A percentile compares a stretch with the other conserved stretches of the same genome.
Evolutionary conservation across 2,329 filamentous ascomycete species (phyloP).

Genomic region (Pseudogymnoascus sp.): DNA sequence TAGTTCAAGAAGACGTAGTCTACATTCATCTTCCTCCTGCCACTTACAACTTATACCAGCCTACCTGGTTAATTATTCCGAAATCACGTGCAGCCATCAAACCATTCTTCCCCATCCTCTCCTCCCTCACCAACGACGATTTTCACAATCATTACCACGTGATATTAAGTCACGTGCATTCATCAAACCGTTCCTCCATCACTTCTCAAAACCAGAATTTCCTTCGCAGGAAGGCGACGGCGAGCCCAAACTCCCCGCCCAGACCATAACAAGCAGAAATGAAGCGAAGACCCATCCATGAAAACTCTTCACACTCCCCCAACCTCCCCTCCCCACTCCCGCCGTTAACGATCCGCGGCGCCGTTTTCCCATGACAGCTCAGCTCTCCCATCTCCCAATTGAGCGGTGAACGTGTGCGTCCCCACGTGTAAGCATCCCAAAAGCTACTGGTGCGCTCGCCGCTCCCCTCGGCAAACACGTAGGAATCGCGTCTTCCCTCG

Average conservation of each 20-base stretch:
- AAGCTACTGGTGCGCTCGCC: background rate
- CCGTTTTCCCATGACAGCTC: background rate
- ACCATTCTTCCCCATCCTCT: too few relatives aligned
- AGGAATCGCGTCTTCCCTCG: constrained; percentile 8
- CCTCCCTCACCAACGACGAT: too few relatives aligned
- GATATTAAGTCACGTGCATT: background rate
- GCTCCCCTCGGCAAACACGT: background rate
- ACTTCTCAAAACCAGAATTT: background rate
- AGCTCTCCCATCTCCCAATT: background rate
- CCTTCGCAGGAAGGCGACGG: background rate
- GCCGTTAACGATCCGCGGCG: background rate
- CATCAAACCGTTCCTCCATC: background rate
- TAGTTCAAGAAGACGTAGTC: background rate
- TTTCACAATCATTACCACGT: background rate
- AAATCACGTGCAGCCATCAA: too few relatives aligned
- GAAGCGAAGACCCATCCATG: background rate
- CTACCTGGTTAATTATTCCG: background rate
- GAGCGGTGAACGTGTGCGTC: background rate
- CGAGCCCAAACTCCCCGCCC: background rate
- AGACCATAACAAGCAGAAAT: background rate
- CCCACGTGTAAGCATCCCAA: background rate
- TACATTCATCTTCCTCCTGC: background rate
- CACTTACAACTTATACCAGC: background rate
- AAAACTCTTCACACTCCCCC: background rate
- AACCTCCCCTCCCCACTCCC: background rate